Evolutionary conservation across 2,329 filamentous ascomycete species (phyloP).

Genomic region (Xylariaceae sp.): DNA sequence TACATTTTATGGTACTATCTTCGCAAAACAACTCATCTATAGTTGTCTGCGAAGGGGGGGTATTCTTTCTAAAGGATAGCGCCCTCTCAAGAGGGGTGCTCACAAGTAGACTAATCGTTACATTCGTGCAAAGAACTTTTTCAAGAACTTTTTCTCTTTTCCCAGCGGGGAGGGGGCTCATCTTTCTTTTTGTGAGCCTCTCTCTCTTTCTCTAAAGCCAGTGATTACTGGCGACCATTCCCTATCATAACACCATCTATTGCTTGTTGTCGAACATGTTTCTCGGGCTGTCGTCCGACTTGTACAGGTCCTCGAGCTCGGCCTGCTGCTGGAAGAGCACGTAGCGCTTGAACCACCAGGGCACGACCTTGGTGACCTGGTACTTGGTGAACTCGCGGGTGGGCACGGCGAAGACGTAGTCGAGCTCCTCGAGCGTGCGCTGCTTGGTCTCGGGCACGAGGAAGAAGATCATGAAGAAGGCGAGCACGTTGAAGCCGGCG

Average conservation of each 20-base stretch:
- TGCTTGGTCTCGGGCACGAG: slow-evolving; percentile 49
- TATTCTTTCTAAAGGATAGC: neutral
- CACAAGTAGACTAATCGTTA: neutral
- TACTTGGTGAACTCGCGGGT: slow-evolving; percentile 38
- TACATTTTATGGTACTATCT: neutral
- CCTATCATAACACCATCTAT: neutral
- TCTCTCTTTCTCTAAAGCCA: neutral
- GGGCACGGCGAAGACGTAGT: slow-evolving; percentile 43
- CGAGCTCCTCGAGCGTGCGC: slow-evolving; percentile 46
- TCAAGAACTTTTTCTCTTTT: neutral
- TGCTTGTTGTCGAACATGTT: neutral
- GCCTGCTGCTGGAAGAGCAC: slow-evolving; percentile 31
- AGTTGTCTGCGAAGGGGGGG: neutral
- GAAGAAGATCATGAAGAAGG: slow-evolving; percentile 44
- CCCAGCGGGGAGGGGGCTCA: too few relatives aligned
- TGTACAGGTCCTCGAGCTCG: slow-evolving; percentile 30
- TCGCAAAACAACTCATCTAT: neutral
- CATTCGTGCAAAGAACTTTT: neutral
- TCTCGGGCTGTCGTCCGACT: slow-evolving; percentile 4
- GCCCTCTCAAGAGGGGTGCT: neutral
- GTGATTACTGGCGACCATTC: neutral
- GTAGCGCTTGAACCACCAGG: slow-evolving; percentile 37
- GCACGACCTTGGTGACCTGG: slow-evolving; percentile 36
- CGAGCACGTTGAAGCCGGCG: slow-evolving; percentile 42
- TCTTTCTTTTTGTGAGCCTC: neutral